Evolutionary conservation across 371 early-diverging fungal species (phyloP), one percentile per base, ranked within the genome.

Genomic region (Apophysomyces variabilis): DNA sequence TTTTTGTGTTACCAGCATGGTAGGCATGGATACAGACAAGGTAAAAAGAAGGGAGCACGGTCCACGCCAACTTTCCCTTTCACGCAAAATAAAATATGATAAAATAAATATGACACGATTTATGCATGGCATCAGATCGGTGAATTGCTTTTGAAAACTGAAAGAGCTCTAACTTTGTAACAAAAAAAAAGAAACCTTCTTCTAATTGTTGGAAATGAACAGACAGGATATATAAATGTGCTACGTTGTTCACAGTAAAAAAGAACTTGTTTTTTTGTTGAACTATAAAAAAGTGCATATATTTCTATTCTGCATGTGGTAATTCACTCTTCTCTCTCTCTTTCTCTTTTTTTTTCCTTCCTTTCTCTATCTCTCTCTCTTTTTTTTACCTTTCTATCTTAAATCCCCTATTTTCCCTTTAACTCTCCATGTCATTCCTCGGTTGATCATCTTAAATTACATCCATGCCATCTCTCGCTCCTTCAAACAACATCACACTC

Each of bases 1-100:
- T 45, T 45, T 13, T 45, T 26, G 46, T 45, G 46, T 45, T 45
- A 45, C 46, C 46, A 45, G 46, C 46, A 45, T 45, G 46, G 46
- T 45, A 45, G 46, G 46, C 46, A 45, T 14, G n/a, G 46, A 45
- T 45, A 18, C 16, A 45, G 13, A 45, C n/a, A 45, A 45, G 16
- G 43, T 9, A 43, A 43, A 43, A 9, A 43, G 16, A 18, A 13
- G 46, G 13, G 46, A 45, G 46, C 46, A 45, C 46, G 46, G 46
- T 45, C 46, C 46, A 45, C 16, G 46, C 46, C 46, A 45, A 45
- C 43, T 43, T 43, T 26, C 32, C 32, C 32, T 26, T 26, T 26
- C 32, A 26, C 32, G 3, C 32, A 26, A 26, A 26, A 26, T 26
- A 26, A 26, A 26, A 26, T 26, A 26, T 2, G 32, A 26, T 26